Evolutionary conservation across 2,329 filamentous ascomycete species (phyloP).

Genomic region (Botrytis cinerea): DNA sequence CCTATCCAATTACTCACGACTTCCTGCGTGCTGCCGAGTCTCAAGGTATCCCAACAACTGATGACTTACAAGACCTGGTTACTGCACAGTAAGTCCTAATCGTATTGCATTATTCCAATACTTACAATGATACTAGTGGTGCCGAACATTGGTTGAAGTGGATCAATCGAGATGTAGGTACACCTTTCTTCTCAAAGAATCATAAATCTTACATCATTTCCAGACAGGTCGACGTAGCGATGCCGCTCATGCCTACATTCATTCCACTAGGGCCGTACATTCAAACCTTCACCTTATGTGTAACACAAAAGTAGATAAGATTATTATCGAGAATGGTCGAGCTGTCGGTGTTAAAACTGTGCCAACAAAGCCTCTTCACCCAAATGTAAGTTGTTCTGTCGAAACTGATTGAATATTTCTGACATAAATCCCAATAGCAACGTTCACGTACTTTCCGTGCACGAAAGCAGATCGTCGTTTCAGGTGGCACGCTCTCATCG

Average conservation of each 20-base stretch:
- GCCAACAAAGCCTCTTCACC: slow-evolving; percentile 66
- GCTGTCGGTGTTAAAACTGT: slow-evolving; percentile 73
- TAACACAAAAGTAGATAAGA: slow-evolving; percentile 56
- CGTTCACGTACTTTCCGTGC: slow-evolving; percentile 41
- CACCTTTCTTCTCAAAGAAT: no score
- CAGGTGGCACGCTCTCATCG: slow-evolving; percentile 44
- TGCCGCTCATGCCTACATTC: slow-evolving; percentile 76
- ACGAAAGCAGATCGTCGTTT: slow-evolving; percentile 50
- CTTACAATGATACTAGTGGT: slow-evolving; percentile 46
- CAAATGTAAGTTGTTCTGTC: slow-evolving; percentile 43
- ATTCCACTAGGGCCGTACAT: slow-evolving; percentile 68
- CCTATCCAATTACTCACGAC: slow-evolving; percentile 80
- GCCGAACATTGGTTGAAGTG: slow-evolving; percentile 85
- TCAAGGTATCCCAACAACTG: slow-evolving; percentile 72
- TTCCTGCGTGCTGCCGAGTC: slow-evolving; percentile 73
- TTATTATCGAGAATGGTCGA: slow-evolving; percentile 59
- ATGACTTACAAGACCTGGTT: slow-evolving; percentile 72
- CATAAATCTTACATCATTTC: slow-evolving; percentile 18
- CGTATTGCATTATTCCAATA: not conserved
- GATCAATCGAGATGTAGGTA: slow-evolving; percentile 67
- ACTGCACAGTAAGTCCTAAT: slow-evolving; percentile 51
- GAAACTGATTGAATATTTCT: slow-evolving; percentile 26
- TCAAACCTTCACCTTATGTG: slow-evolving; percentile 61
- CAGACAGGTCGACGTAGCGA: slow-evolving; percentile 71
- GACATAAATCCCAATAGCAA: slow-evolving; percentile 37